Evolutionary conservation across 148 eudicot genomes (phyloP).

Genomic region (Persicaria tinctoria): DNA sequence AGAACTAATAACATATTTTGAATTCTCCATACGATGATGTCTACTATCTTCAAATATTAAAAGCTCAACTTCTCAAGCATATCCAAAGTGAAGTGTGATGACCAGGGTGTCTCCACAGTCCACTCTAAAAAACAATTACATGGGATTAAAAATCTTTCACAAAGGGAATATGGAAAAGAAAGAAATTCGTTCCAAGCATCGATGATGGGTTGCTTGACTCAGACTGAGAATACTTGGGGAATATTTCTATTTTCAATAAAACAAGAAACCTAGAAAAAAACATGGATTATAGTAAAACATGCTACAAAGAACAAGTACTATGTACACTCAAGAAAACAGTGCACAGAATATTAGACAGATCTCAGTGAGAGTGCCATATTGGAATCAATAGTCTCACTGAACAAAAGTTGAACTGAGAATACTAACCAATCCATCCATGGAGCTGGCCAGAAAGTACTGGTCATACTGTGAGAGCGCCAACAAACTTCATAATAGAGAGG

Average conservation of each 20-base stretch:
- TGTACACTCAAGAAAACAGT: not conserved
- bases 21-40: not conserved
- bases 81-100: not conserved
- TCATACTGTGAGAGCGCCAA: conserved; percentile 41
- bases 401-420: not conserved
- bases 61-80: not conserved
- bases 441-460: conserved; percentile 57
- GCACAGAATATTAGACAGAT: not conserved
- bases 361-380: not conserved
- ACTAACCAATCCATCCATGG: conserved; percentile 74
- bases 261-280: not conserved
- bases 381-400: not conserved
- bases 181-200: not conserved
- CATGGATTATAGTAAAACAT: not conserved
- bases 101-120: not conserved
- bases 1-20: not conserved
- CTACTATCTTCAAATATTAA: not conserved
- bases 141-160: not conserved
- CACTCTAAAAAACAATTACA: not conserved
- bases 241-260: not conserved
- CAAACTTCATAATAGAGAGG: conserved; percentile 35
- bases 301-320: not conserved
- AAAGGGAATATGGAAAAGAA: not conserved
- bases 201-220: not conserved
- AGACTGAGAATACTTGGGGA: too few relatives aligned